These are phyloP conservation scores for Dothidotthia symphoricarpi DNA, from an alignment of 2,329 filamentous ascomycete genomes.

Conservation along the genomic window DNA sequence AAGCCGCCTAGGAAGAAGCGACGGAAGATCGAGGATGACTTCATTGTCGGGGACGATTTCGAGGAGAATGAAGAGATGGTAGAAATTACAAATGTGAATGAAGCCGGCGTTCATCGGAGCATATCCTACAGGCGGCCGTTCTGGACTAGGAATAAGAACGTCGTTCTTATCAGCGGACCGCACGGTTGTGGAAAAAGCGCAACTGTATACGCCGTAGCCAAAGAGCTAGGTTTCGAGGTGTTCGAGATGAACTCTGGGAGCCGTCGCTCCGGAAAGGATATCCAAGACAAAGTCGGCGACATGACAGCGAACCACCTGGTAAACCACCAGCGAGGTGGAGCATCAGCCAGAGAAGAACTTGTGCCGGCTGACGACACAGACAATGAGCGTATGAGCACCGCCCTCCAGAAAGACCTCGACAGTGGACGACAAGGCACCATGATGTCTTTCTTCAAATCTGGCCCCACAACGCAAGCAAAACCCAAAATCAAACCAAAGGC, in stretches of 20 bases:
- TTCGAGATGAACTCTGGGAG: constrained; percentile 91
- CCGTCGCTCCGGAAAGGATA: constrained; percentile 81
- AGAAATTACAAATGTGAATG: constrained; percentile 65
- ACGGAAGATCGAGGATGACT: constrained; percentile 50
- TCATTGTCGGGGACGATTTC: constrained; percentile 36
- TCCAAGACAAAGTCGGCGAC: constrained; percentile 88
- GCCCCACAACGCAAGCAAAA: constrained; percentile 22
- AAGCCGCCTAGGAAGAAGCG: constrained; percentile 58
- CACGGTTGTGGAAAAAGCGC: constrained; percentile 92
- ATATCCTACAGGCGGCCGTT: constrained; percentile 38
- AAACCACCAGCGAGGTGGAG: constrained; percentile 45
- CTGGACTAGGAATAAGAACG: constrained; percentile 58
- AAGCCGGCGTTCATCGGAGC: constrained; percentile 49
- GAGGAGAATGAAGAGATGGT: constrained; percentile 52
- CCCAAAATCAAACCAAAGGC: constrained; percentile 16
- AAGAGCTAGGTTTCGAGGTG: constrained; percentile 86
- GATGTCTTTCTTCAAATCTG: constrained; percentile 71
- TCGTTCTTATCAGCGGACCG: constrained; percentile 84
- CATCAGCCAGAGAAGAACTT: constrained; percentile 25
- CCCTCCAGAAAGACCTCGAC: constrained; percentile 58
- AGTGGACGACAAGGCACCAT: constrained; percentile 75
- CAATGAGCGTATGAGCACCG: constrained; percentile 41
- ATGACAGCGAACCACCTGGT: constrained; percentile 97
- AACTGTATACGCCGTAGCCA: constrained; percentile 85
- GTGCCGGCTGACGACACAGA: constrained; percentile 34